Evolutionary conservation across 305 asterid species (phyloP), one percentile per base, ranked within the genome.

Genomic region (Striga hermonthica): DNA sequence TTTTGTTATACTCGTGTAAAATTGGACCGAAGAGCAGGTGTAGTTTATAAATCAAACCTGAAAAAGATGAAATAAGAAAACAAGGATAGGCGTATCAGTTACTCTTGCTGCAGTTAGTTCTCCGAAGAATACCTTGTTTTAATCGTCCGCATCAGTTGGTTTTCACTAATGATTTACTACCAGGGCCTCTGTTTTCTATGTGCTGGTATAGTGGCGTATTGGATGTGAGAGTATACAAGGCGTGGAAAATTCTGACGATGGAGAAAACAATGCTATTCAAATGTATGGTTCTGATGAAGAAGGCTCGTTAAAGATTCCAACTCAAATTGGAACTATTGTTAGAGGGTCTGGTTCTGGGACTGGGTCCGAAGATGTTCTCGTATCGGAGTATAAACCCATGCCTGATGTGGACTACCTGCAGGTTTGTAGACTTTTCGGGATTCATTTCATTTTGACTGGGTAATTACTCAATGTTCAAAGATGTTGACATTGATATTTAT

Each of bases 401-500:
- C 84, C 98, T 40, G 99, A 94, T 75, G 93, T 94, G 60, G 99
- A 94, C 84, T 94, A 94, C 74, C 79, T 94, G 77, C 99, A 94
- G 97, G 99, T 93, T 67, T 52, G 69, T 57, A 40, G 41, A 65
- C 43, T 54, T 55, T 59, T 6, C 31, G 22, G 1, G 60, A 45
- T 4, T 45, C 48, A 36, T 8, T 59, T 12, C 9, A 0, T 56
- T 57, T 49, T 10, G 35, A 10, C 58, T 8, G 12, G 57, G 57
- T 5, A 37, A 40, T 55, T 22, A 22, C 31, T 22, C 31, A 22
- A 22, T 22, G 31, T 22, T 22, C 31, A 22, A 22, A 22, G 31
- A 22, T 22, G 1, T 22, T 22, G 31, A 22, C 31, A 2, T 52
- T 4, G 37, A 31, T 47, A 38, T 31, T 38, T 58, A 64, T 3